phyloP scores from a whole-genome alignment of 2,329 filamentous ascomycete genomes.

The Teratosphaeria viscida region DNA sequence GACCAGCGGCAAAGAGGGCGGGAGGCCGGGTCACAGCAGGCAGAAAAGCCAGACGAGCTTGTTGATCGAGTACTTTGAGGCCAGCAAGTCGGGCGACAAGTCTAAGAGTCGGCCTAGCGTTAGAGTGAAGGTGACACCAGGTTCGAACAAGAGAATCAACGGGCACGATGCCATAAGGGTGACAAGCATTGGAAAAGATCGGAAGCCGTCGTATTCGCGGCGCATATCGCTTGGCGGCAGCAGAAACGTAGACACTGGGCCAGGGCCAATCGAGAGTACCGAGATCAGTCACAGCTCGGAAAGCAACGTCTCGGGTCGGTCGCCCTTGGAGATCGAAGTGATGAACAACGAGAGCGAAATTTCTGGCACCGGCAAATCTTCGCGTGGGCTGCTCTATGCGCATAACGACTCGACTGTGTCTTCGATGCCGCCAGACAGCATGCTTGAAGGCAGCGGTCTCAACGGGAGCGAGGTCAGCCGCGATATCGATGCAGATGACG shows the following conservation, averaged over 20 bases:
- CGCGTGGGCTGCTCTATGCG: constrained; percentile 54
- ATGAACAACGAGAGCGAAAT: constrained; percentile 60
- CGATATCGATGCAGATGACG: constrained; percentile 27
- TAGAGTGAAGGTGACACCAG: constrained; percentile 68
- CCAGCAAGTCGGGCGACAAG: constrained; percentile 53
- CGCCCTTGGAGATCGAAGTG: constrained; percentile 85
- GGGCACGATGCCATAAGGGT: constrained; percentile 71
- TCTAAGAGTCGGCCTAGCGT: constrained; percentile 70
- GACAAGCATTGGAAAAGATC: constrained; percentile 64
- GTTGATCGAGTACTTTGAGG: constrained; percentile 91
- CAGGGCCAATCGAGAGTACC: constrained; percentile 20
- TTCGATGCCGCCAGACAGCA: constrained; percentile 62
- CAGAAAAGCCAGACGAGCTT: constrained; percentile 74
- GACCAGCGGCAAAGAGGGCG: constrained; percentile 33
- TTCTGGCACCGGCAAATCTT: constrained; percentile 35
- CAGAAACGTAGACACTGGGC: constrained; percentile 28
- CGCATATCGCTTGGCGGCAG: constrained; percentile 52
- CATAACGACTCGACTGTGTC: constrained; percentile 75
- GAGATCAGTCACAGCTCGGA: constrained; percentile 66
- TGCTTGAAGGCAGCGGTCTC: constrained; percentile 47
- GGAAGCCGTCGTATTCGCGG: constrained; percentile 59
- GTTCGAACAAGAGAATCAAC: constrained; percentile 40
- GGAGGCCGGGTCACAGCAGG: constrained; percentile 39
- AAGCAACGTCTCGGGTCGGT: constrained; percentile 57
- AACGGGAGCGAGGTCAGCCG: constrained; percentile 41